Base-by-base conservation (phyloP, 2,329 filamentous ascomycete species). In the Juglanconis oblonga region DNA sequence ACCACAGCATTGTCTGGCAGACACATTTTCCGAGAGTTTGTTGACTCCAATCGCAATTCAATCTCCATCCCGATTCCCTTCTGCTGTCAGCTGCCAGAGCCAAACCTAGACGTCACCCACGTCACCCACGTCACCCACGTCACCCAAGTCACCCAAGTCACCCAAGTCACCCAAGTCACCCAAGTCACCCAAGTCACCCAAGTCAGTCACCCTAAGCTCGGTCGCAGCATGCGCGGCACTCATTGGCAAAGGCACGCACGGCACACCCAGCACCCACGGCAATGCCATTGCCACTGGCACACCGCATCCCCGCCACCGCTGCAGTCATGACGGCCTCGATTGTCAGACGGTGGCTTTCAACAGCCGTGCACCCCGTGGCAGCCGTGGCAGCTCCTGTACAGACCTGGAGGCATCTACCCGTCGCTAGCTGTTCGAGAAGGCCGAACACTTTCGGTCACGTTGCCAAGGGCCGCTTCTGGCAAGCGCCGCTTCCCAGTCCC, bases 361-460 rank as follows among this genome's bases (percentile, higher is more conserved):
- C 40, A 42, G 40, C 40, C 40, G 40, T 42, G 11, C 35, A 2
- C 35, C 35, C 7, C 35, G n/a, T 14, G 11, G 31, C 29, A 53
- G 51, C 51, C 51, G 38, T n/a, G 24, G 49, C 33, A 51, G 49
- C 33, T 24, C 32, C 17, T 9, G 6, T 35, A n/a, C 8, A 17
- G 8, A 13, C 49, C 33, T 47, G 44, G 35, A n/a, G 51, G 51
- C 24, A 42, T 32, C 52, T 44, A 45, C 52, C 52, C 38, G 52
- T 54, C 52, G 42, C 32, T 33, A 54, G 52, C 3, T 31, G 6
- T 10, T 44, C 29, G 24, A 54, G 52, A 35, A 44, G 47, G 36
- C 57, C 60, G 57, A 59, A 24, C 40, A 52, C 53, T 57, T 62
- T 59, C 52, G 59, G 56, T 47, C 59, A 55, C 40, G n/a, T 33